Evolutionary conservation across 306 rosid genomes (phyloP).

Genomic region (Fragaria vesca): DNA sequence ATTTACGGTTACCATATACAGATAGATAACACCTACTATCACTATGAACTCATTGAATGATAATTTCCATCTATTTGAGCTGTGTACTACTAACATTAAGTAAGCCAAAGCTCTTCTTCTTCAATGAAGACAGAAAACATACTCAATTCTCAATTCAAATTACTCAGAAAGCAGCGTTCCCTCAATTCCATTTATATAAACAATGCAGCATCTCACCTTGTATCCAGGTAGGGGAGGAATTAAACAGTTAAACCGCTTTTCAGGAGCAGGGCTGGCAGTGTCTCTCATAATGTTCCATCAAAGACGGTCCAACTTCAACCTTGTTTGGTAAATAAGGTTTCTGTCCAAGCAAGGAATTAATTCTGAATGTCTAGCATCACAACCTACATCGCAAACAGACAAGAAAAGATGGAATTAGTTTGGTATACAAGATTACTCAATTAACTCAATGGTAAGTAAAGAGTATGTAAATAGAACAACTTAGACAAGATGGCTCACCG

Average conservation of each 20-base stretch:
- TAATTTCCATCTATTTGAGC: no score
- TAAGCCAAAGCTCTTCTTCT: no score
- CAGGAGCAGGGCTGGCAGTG: slow-evolving; percentile 77
- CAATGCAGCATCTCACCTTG: slow-evolving; percentile 48
- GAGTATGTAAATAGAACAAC: neutral
- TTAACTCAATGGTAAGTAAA: neutral
- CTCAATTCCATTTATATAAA: slow-evolving; percentile 5
- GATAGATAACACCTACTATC: no score
- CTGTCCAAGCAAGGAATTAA: slow-evolving; percentile 96
- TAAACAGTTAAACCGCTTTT: slow-evolving; percentile 89
- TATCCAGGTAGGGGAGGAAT: slow-evolving; percentile 96
- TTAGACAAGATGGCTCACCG: slow-evolving; percentile 54
- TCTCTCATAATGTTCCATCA: slow-evolving; percentile 98
- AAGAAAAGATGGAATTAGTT: neutral
- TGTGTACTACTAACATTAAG: no score
- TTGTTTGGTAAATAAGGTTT: slow-evolving; percentile 83
- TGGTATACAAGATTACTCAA: neutral
- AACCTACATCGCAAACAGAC: slow-evolving; percentile 55
- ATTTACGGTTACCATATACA: no score
- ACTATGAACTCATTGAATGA: no score
- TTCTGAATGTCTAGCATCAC: slow-evolving; percentile 93
- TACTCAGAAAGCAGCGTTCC: neutral
- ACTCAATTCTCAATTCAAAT: neutral
- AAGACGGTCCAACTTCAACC: slow-evolving; percentile 88
- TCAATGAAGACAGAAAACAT: neutral